Conservation (phyloP, 441 rosid species). For the Aquilaria agallochum region DNA sequence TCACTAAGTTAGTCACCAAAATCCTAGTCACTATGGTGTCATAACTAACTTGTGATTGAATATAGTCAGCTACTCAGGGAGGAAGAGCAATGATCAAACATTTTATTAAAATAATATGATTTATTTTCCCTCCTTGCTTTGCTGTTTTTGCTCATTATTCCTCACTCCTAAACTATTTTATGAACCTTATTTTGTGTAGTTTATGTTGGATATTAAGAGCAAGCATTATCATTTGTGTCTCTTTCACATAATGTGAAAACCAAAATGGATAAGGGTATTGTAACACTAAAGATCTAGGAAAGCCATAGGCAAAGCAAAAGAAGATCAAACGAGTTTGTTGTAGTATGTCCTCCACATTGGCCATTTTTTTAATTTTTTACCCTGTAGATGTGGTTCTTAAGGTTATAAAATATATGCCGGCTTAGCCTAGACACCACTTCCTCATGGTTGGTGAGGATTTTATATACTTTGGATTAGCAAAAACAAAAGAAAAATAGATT, state of each 20-base stretch:
- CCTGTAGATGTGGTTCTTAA: conserved; percentile 68
- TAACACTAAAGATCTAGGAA: conserved; percentile 57
- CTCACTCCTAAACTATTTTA: conserved; percentile 21
- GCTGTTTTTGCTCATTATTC: conserved; percentile 9
- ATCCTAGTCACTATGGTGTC: too few relatives aligned
- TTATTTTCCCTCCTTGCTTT: conserved; percentile 14
- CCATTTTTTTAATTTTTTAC: conserved; percentile 13
- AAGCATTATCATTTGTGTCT: conserved; percentile 52
- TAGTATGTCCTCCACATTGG: conserved; percentile 5
- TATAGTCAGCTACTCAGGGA: too few relatives aligned
- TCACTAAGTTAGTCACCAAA: too few relatives aligned
- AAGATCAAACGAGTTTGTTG: conserved; percentile 25
- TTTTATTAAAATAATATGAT: conserved; percentile 16
- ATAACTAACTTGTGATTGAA: too few relatives aligned
- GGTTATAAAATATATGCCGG: conserved; percentile 70
- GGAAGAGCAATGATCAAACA: too few relatives aligned
- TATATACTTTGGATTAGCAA: conserved; percentile 57
- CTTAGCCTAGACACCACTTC: conserved; percentile 91
- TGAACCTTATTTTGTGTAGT: conserved; percentile 44
- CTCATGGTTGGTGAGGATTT: conserved; percentile 80
- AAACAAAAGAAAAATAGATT: too few relatives aligned
- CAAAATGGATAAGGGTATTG: conserved; percentile 48
- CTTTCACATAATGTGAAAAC: conserved; percentile 38
- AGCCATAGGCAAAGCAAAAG: conserved; percentile 27
- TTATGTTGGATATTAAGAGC: conserved; percentile 91